A percentile compares a stretch with the other conserved stretches of the same genome.
Evolutionary conservation across 768 basidiomycete species (phyloP).

Genomic region (Kwoniella europaea): DNA sequence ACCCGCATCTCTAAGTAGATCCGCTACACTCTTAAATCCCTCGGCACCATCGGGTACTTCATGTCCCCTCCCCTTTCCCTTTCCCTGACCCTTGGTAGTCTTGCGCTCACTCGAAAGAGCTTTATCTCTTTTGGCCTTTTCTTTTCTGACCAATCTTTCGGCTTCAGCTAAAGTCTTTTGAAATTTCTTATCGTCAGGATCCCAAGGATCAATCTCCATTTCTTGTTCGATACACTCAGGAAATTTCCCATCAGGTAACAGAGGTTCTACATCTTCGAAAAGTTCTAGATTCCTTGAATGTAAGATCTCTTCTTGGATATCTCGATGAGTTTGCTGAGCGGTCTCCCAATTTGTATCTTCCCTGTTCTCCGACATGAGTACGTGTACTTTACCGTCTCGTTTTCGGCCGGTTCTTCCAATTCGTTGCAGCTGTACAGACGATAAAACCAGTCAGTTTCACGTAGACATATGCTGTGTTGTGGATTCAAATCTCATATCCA

Average conservation of each 20-base stretch:
- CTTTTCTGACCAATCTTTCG: slow-evolving; percentile 24
- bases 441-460: not conserved
- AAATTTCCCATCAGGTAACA: slow-evolving; percentile 77
- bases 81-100: not conserved
- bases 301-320: slow-evolving; percentile 85
- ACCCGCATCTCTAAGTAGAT: slow-evolving; percentile 33
- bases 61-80: slow-evolving; percentile 39
- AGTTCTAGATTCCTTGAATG: slow-evolving; percentile 85
- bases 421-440: slow-evolving; percentile 76
- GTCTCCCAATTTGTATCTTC: slow-evolving; percentile 90
- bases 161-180: slow-evolving; percentile 32
- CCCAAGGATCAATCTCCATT: slow-evolving; percentile 72
- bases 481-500: not conserved
- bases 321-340: slow-evolving; percentile 80
- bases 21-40: slow-evolving; percentile 54
- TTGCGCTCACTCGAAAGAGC: slow-evolving; percentile 8
- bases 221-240: slow-evolving; percentile 78
- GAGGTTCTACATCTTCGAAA: slow-evolving; percentile 85
- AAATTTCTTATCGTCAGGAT: slow-evolving; percentile 44
- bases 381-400: slow-evolving; percentile 84
- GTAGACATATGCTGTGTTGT: not conserved
- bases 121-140: slow-evolving; percentile 61
- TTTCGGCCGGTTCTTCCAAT: slow-evolving; percentile 94
- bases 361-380: slow-evolving; percentile 84
- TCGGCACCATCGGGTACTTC: slow-evolving; percentile 54